These are phyloP conservation scores for Trebouxiophyceae sp. DNA, from an alignment of 163 green algal genomes.

Conservation along the genomic window DNA sequence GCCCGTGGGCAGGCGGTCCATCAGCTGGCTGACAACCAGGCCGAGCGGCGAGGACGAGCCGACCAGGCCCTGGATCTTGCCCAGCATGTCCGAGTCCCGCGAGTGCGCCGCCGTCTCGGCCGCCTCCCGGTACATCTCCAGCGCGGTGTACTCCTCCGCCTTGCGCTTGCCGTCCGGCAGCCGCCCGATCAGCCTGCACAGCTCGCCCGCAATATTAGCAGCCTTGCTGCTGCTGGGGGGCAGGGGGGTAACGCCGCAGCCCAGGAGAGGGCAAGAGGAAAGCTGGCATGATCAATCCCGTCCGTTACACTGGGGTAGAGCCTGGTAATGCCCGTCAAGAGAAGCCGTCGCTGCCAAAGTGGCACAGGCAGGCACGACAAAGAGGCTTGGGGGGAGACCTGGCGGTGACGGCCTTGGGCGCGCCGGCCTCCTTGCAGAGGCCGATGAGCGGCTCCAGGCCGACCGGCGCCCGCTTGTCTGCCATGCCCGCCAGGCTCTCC, in stretches of 20 bases:
- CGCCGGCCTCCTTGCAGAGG: conserved; percentile 16
- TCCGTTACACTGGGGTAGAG: no score
- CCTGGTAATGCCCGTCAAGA: no score
- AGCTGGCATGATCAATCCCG: no score
- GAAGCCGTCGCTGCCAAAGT: no score
- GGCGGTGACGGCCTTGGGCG: conserved; percentile 14
- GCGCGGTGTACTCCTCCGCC: conserved; percentile 45
- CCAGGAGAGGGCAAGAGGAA: no score
- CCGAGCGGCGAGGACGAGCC: conserved; percentile 35
- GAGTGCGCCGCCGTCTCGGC: conserved; percentile 29
- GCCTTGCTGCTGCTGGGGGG: no score
- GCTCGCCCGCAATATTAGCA: no score
- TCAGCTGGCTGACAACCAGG: conserved; percentile 48
- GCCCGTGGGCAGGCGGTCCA: conserved; percentile 24
- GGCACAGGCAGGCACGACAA: no score
- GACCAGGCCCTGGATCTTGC: conserved; percentile 38
- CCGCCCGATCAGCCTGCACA: conserved; percentile 46
- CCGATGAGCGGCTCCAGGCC: conserved; percentile 51
- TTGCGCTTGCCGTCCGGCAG: conserved; percentile 47
- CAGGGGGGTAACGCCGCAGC: no score
- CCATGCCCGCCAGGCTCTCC: conserved; percentile 50
- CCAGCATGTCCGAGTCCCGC: conserved; percentile 45
- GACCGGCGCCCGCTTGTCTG: conserved; percentile 35
- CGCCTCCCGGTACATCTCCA: conserved; percentile 37
- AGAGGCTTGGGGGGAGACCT: background rate